Conservation (phyloP, 2,329 filamentous ascomycete genomes). For the Capronia coronata region DNA sequence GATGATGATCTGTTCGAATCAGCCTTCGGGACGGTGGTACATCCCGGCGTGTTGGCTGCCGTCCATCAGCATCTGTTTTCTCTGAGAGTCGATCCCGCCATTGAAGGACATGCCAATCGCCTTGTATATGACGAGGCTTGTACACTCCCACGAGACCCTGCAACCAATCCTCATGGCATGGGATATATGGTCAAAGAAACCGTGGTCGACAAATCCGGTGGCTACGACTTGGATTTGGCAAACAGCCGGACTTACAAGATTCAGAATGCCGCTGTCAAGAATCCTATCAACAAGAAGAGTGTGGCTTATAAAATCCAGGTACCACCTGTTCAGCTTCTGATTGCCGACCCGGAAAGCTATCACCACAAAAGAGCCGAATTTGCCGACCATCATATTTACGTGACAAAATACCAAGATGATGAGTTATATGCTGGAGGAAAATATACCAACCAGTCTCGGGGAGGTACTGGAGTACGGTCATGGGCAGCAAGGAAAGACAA, state of each 20-base stretch:
- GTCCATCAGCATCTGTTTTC: slow-evolving; percentile 67
- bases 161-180: slow-evolving; percentile 31
- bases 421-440: slow-evolving; percentile 46
- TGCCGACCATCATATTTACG: slow-evolving; percentile 47
- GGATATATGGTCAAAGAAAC: slow-evolving; percentile 47
- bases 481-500: slow-evolving; percentile 40
- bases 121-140: background rate
- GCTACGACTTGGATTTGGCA: slow-evolving; percentile 51
- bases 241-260: slow-evolving; percentile 45
- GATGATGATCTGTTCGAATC: slow-evolving; percentile 48
- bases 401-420: slow-evolving; percentile 45
- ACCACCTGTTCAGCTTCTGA: background rate
- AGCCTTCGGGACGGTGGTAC: slow-evolving; percentile 58
- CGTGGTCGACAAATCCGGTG: slow-evolving; percentile 51
- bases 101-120: slow-evolving; percentile 46
- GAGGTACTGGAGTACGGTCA: slow-evolving; percentile 39
- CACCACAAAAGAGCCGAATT: slow-evolving; percentile 39
- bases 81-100: slow-evolving; percentile 58
- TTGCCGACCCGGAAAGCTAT: too few relatives aligned
- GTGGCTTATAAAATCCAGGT: slow-evolving; percentile 42
- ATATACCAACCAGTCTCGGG: slow-evolving; percentile 43
- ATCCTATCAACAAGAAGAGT: slow-evolving; percentile 39
- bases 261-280: slow-evolving; percentile 41
- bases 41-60: slow-evolving; percentile 58
- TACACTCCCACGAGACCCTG: background rate